Conservation (phyloP, 371 early-diverging fungal genomes). For the Apophysomyces sp. region DNA sequence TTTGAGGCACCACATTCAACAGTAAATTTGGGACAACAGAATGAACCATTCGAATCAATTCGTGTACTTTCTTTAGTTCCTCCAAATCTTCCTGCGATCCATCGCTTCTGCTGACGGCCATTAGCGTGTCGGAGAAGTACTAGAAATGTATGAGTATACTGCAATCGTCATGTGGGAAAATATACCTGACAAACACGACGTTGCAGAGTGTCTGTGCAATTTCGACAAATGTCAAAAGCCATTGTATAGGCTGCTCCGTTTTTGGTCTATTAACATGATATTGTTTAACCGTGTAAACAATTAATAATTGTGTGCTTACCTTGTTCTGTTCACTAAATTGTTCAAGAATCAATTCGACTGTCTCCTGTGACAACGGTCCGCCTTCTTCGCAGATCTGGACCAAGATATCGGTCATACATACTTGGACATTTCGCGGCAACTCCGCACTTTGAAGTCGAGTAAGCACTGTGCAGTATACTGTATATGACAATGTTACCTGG, state of each 20-base stretch:
- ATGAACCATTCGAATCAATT: slow-evolving; percentile 79
- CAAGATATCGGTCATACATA: slow-evolving; percentile 81
- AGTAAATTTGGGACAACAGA: slow-evolving; percentile 73
- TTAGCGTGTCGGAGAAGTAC: slow-evolving; percentile 77
- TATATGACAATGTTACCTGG: not conserved
- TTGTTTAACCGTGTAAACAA: not conserved
- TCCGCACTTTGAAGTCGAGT: slow-evolving; percentile 45
- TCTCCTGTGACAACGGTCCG: slow-evolving; percentile 66
- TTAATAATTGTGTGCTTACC: slow-evolving; percentile 22
- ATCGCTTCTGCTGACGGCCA: slow-evolving; percentile 52
- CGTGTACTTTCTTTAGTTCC: slow-evolving; percentile 73
- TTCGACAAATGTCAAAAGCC: slow-evolving; percentile 80
- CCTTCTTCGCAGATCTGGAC: slow-evolving; percentile 83
- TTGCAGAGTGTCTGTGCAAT: slow-evolving; percentile 79
- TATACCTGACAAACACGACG: slow-evolving; percentile 83
- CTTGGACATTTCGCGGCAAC: slow-evolving; percentile 72
- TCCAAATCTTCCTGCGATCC: slow-evolving; percentile 51
- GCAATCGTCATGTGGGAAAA: not conserved
- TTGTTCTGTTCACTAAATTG: slow-evolving; percentile 72
- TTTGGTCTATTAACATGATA: slow-evolving; percentile 32
- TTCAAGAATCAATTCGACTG: slow-evolving; percentile 75
- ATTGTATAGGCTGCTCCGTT: slow-evolving; percentile 75
- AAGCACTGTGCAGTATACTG: not conserved
- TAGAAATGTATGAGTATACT: slow-evolving; percentile 13
- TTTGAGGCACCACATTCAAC: slow-evolving; percentile 89